A percentile compares a stretch with the other conserved stretches of the same genome.
Evolutionary conservation across 352 stramenopile species (phyloP).

Genomic region (Phytophthora crassamura): DNA sequence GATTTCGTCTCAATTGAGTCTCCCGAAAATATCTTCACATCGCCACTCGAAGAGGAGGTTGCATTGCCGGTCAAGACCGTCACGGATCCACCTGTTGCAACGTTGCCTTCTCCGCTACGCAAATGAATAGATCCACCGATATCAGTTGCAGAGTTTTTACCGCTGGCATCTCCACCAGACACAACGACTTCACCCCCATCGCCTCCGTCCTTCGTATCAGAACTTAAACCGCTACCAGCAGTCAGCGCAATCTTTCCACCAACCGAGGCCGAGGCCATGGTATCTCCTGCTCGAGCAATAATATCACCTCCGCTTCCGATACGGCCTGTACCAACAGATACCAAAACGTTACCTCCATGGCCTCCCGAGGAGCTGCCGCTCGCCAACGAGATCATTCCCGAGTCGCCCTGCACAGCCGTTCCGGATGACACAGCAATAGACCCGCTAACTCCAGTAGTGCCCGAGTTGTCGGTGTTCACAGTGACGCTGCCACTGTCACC

Average conservation of each 20-base stretch:
- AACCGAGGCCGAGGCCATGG: constrained; percentile 41
- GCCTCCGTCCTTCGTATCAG: constrained; percentile 64
- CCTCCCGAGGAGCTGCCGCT: constrained; percentile 73
- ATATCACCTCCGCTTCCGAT: constrained; percentile 73
- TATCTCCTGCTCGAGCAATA: constrained; percentile 69
- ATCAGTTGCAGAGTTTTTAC: constrained; percentile 48
- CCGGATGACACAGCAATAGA: constrained; percentile 73
- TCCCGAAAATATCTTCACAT: constrained; percentile 60
- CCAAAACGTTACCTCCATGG: constrained; percentile 69
- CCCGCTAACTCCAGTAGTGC: constrained; percentile 77
- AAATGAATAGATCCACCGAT: constrained; percentile 59
- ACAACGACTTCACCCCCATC: constrained; percentile 75
- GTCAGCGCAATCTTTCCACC: constrained; percentile 59
- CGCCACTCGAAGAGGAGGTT: constrained; percentile 66
- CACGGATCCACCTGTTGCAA: constrained; percentile 63
- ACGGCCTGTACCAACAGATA: constrained; percentile 63
- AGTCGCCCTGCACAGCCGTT: constrained; percentile 58
- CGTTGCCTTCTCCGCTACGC: constrained; percentile 53
- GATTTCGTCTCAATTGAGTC: constrained; percentile 50
- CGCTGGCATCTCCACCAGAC: constrained; percentile 63
- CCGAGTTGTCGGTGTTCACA: constrained; percentile 78
- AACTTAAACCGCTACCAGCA: constrained; percentile 49
- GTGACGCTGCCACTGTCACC: constrained; percentile 82
- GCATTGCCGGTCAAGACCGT: constrained; percentile 58
- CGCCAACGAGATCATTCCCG: constrained; percentile 66